Percentiles rank a stretch among this genome's conserved stretches.
These are phyloP conservation scores for Fusarium sp. DNA, from an alignment of 2,329 filamentous ascomycete species.

Conservation along the genomic window DNA sequence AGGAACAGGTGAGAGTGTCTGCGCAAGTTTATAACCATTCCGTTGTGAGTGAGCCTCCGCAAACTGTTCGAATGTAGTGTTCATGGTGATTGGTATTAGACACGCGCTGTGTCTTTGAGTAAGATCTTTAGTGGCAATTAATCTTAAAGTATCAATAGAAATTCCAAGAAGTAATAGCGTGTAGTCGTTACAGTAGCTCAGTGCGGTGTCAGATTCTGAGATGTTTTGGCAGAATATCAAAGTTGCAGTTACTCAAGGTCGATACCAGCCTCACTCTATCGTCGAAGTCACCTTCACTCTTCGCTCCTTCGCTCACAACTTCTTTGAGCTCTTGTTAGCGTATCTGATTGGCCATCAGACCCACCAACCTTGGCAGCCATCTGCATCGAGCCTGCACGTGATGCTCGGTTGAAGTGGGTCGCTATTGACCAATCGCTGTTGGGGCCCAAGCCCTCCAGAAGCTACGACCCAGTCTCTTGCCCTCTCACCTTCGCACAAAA, in stretches of 20 bases:
- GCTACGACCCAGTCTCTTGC: slow-evolving; percentile 48
- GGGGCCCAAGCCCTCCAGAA: slow-evolving; percentile 54
- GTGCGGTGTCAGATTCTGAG: neutral
- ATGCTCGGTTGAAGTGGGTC: slow-evolving; percentile 27
- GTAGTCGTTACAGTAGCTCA: neutral
- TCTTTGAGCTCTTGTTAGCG: slow-evolving; percentile 18
- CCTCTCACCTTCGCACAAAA: slow-evolving; percentile 59
- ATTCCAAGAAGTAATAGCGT: neutral
- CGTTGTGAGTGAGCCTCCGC: slow-evolving; percentile 71
- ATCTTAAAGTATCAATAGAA: neutral
- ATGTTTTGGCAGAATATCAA: slow-evolving; percentile 12
- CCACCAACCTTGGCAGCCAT: slow-evolving; percentile 1
- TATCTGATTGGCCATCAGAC: slow-evolving; percentile 43
- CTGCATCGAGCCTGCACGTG: slow-evolving; percentile 42
- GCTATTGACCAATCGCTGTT: slow-evolving; percentile 50
- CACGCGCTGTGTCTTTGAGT: slow-evolving; percentile 11
- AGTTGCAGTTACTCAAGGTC: slow-evolving; percentile 17
- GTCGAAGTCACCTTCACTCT: slow-evolving; percentile 29
- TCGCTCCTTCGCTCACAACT: slow-evolving; percentile 22
- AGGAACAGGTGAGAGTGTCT: slow-evolving; percentile 78
- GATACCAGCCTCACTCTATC: slow-evolving; percentile 21
- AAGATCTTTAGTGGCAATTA: neutral
- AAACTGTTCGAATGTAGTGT: slow-evolving; percentile 79
- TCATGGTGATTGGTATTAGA: slow-evolving; percentile 65
- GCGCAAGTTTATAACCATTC: slow-evolving; percentile 79